Base-by-base conservation (phyloP, 192 early-diverging fungal genomes). In the Lunasporangiospora selenospora region DNA sequence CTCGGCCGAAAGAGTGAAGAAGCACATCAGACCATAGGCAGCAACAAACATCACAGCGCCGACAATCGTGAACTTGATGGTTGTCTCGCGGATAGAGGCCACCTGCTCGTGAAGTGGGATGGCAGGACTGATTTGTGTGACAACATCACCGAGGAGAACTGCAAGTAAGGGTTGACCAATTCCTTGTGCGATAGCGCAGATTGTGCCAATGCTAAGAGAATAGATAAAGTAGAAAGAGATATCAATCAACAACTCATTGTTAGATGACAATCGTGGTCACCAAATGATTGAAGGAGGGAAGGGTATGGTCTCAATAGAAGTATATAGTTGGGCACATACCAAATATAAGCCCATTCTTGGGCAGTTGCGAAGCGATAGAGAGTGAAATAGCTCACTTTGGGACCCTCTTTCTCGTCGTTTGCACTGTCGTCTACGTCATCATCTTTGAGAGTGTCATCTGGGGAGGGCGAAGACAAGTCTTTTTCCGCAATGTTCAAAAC, bases 351-450 rank as follows among this genome's bases (percentile, higher is more conserved):
- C 37, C 40, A n/a, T 75, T 92, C 90, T 3, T 56, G n/a, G 0
- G 51, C 26, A 23, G 83, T 81, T 1, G 88, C 83, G 60, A 88
- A 94, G 16, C 89, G 84, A 51, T 83, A 92, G 15, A 94, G 76
- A 59, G 84, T 58, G 12, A 81, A 26, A 11, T 88, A 47, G 2
- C 83, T 51, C 0, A 91, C 81, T 50, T 77, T 31, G 6, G 81
- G 80, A 46, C 64, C 34, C 48, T 75, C 66, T 13, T 82, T 63
- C 42, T 79, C 75, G 6, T 64, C 53, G 13, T 67, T 55, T 39
- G n/a, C n/a, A n/a, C n/a, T n/a, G n/a, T n/a, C n/a, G n/a, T n/a
- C n/a, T n/a, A n/a, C n/a, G n/a, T n/a, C n/a, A n/a, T n/a, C n/a
- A n/a, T n/a, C n/a, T n/a, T n/a, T n/a, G n/a, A n/a, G n/a, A n/a